Conservation (phyloP, 139 green algal species). For the Gonium pectorale region DNA sequence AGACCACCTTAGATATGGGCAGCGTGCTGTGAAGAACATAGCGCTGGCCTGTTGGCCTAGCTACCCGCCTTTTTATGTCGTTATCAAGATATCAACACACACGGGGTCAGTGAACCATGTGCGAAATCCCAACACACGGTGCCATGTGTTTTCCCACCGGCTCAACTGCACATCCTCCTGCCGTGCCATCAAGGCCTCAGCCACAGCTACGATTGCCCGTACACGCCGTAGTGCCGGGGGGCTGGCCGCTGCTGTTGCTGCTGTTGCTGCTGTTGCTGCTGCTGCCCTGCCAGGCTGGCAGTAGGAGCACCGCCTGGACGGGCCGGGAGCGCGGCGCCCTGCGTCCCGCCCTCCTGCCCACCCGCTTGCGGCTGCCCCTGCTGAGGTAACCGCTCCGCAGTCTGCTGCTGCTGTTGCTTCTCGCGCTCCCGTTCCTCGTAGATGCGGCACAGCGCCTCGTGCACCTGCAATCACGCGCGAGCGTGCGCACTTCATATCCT, state of each 20-base stretch:
- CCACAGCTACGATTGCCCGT: background rate
- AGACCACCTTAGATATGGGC: no score
- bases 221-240: slow-evolving; percentile 4
- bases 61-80: no score
- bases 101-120: no score
- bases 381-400: background rate
- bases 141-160: no score
- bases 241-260: background rate
- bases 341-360: background rate
- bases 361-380: background rate
- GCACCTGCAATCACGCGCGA: slow-evolving; percentile 8
- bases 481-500: no score
- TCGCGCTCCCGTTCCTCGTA: background rate
- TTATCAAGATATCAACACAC: no score
- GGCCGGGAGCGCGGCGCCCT: background rate
- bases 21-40: no score
- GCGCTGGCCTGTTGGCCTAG: no score
- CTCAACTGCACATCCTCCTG: no score
- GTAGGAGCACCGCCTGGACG: background rate
- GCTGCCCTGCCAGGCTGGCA: background rate
- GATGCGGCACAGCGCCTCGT: background rate
- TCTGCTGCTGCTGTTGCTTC: slow-evolving; percentile 30
- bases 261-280: slow-evolving; percentile 21
- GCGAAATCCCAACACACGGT: no score
- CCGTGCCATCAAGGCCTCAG: background rate